Conservation (phyloP, 352 stramenopile genomes). For the Plasmopara muralis region DNA sequence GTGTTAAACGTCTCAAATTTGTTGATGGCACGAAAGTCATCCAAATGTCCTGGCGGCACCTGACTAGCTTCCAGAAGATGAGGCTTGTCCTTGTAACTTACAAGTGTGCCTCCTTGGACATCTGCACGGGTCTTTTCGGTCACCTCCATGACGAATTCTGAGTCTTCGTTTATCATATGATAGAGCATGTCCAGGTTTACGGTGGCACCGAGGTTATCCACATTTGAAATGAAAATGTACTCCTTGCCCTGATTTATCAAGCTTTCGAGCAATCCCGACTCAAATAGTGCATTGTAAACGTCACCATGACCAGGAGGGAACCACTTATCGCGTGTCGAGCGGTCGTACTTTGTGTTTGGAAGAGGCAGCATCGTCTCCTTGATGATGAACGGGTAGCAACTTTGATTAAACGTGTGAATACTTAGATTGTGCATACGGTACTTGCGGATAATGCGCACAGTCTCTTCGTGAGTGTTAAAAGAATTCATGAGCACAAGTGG, state of each 20-base stretch:
- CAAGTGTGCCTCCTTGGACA: constrained; percentile 85
- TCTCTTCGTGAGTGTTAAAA: constrained; percentile 99
- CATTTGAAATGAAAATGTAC: constrained; percentile 99
- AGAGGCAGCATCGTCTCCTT: constrained; percentile 88
- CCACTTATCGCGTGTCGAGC: constrained; percentile 72
- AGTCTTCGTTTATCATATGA: constrained; percentile 96
- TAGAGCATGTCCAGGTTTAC: constrained; percentile 97
- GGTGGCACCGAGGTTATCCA: constrained; percentile 98
- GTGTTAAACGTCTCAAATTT: constrained; percentile 99
- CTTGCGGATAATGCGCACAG: constrained; percentile 95
- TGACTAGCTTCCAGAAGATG: constrained; percentile 97
- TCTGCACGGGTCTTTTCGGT: constrained; percentile 91
- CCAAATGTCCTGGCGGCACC: constrained; percentile 93
- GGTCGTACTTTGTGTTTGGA: constrained; percentile 82
- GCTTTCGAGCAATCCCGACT: constrained; percentile 93
- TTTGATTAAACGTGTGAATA: constrained; percentile 94
- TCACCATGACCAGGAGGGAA: constrained; percentile 98
- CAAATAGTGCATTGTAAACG: constrained; percentile 97
- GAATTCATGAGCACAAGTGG: constrained; percentile 99
- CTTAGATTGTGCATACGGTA: constrained; percentile 95
- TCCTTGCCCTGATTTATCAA: constrained; percentile 95
- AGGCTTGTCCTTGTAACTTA: constrained; percentile 88
- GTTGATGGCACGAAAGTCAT: constrained; percentile 90
- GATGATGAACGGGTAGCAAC: constrained; percentile 88
- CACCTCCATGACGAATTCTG: constrained; percentile 99